Evolutionary conservation across 257 asterid species (phyloP), one percentile per base, ranked within the genome.

Genomic region (Cruciata laevipes): DNA sequence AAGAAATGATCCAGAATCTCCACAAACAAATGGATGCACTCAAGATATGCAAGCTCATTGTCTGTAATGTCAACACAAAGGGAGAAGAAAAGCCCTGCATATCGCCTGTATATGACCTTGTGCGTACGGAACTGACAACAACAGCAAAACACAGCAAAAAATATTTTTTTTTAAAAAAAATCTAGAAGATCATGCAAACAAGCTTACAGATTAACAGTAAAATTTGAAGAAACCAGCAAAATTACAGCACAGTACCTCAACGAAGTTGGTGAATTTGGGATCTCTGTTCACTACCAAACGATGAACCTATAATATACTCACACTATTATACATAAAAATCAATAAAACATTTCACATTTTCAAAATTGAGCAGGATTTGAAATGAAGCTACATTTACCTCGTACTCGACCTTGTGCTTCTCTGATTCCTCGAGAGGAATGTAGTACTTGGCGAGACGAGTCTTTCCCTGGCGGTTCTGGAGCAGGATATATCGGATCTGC

Each of bases 361-460:
- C 38, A 25, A 17, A 30, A 42, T 42, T 42, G 51, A 27, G 30
- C 7, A 38, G 24, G 27, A 18, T 8, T 17, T 63, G 30, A 57
- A 44, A 44, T 7, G n/a, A 33, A 64, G 59, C 51, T 47, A 13
- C 17, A 2, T 70, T 71, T 87, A 94, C 97, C 99, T 94, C 97
- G 82, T 88, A 88, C 63, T 94, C 97, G 38, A 94, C 97, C 79
- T 87, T 94, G 71, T 94, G 99, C 78, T 94, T 94, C 95, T 94
- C 97, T 59, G 99, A 94, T 84, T 94, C 97, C 83, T 94, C 97
- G 42, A 94, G 96, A 68, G 99, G 97, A 73, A 94, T 84, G 83
- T 94, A 94, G 72, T 90, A 94, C 64, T 94, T 94, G 33, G 97
- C 99, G 66, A 94, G 75, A 66, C 99, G 95, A 71, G 99, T 94